phyloP scores from a whole-genome alignment of 2,329 filamentous ascomycete species.

The Chaetomium sp. region DNA sequence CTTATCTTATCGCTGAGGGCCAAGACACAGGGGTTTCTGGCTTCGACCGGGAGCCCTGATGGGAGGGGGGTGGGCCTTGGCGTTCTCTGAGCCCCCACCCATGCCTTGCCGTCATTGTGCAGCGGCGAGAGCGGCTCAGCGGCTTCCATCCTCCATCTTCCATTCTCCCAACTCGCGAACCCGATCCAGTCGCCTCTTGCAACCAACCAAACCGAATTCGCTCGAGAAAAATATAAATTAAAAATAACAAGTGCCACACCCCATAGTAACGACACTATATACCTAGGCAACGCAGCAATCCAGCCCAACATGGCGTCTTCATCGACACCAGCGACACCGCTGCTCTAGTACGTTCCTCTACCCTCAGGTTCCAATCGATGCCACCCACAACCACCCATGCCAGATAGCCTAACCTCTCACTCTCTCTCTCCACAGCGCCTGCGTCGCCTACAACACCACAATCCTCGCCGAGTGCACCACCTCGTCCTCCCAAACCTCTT shows the following conservation, averaged over 20 bases:
- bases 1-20: background rate
- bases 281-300: background rate
- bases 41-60: no score
- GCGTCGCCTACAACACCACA: conserved; percentile 90
- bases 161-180: background rate
- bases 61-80: background rate
- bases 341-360: conserved; percentile 63
- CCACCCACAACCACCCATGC: conserved; percentile 15
- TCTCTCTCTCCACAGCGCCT: conserved; percentile 62
- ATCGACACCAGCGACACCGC: conserved; percentile 65
- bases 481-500: conserved; percentile 74
- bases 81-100: background rate
- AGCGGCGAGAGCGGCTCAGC: background rate
- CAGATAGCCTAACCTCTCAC: background rate
- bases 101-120: conserved; percentile 19
- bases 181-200: background rate
- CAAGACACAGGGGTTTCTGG: background rate
- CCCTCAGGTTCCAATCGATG: background rate
- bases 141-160: background rate
- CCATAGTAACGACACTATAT: background rate
- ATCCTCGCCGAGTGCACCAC: conserved; percentile 93
- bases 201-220: background rate
- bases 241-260: no score
- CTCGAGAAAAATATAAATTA: background rate
- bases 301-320: conserved; percentile 66